A percentile compares a stretch with the other conserved stretches of the same genome.
Evolutionary conservation across 371 early-diverging fungal species (phyloP).

Genomic region (Phascolomyces articulosus): DNA sequence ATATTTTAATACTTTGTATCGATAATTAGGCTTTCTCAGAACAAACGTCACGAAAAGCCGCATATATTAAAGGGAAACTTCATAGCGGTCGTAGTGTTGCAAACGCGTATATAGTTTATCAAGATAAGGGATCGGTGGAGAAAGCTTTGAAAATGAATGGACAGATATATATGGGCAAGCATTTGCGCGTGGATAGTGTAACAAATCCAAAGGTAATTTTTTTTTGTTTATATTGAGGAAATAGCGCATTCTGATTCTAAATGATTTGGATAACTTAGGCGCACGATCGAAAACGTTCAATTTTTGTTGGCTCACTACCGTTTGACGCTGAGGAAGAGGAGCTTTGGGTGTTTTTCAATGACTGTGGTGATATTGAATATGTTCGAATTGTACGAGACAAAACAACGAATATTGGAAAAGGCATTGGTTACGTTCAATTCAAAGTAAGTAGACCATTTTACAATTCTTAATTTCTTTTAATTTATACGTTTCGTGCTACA

Average conservation of each 20-base stretch:
- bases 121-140: slow-evolving; percentile 58
- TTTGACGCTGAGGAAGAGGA: slow-evolving; percentile 90
- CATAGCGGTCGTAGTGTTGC: slow-evolving; percentile 82
- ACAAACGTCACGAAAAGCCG: slow-evolving; percentile 71
- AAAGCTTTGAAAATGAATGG: slow-evolving; percentile 79
- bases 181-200: slow-evolving; percentile 86
- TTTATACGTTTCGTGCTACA: background rate
- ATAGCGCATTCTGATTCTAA: too few relatives aligned
- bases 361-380: slow-evolving; percentile 82
- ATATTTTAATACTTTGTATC: too few relatives aligned
- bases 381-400: slow-evolving; percentile 89
- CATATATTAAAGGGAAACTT: slow-evolving; percentile 75
- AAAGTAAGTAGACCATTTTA: slow-evolving; percentile 33
- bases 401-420: slow-evolving; percentile 93
- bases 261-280: too few relatives aligned
- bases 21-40: slow-evolving; percentile 66
- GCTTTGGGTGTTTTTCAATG: slow-evolving; percentile 83
- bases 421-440: slow-evolving; percentile 89
- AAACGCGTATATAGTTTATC: slow-evolving; percentile 90
- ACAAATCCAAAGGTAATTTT: slow-evolving; percentile 47
- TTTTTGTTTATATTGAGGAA: background rate
- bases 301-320: slow-evolving; percentile 91
- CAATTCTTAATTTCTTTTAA: background rate
- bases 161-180: slow-evolving; percentile 80
- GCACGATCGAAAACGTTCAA: slow-evolving; percentile 79